Evolutionary conservation across 2,329 filamentous ascomycete genomes (phyloP), one percentile per base, ranked within the genome.

Genomic region (Chrysoporthe austroafricana): DNA sequence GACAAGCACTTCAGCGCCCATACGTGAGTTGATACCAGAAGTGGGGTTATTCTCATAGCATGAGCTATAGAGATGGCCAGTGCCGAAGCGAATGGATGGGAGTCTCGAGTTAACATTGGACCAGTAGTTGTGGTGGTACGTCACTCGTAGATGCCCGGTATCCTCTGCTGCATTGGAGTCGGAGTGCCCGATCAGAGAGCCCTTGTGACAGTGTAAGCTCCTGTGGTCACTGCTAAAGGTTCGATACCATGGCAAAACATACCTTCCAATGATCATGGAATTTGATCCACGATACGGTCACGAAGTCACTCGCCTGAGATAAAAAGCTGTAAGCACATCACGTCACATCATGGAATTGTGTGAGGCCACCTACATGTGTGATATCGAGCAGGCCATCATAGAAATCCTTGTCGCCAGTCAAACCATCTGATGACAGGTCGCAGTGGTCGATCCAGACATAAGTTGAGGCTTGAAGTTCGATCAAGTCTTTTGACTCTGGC

Each of bases 111-210:
- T 82, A 66, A 76, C 73, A 69, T 83, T 80, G 32, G 73, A 72
- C 81, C 80, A 84, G 74, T 81, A 76, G 75, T 85, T 85, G 73
- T 85, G 81, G 72, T 84, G 82, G 69, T 84, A 84, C 0, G 80
- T 83, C 65, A 85, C 72, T 72, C 82, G 82, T 7, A 85, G 77
- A 62, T 81, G 76, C 6, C 81, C 81, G 2, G 69, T 76, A 71
- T 82, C 82, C 43, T 69, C 61, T n/a, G 34, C 68, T 3, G 73
- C 78, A 79, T 89, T 89, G 77, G 66, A 82, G 80, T 89, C 85
- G 18, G 82, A 85, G 83, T 90, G 87, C 26, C 85, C 87, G 70
- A 89, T 79, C 18, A 90, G 82, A 0, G 85, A 87, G 46, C 67
- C 67, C 63, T 67, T 7, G 21, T 21, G 11, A 16, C 14, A 26